phyloP scores from a whole-genome alignment of 495 filamentous ascomycete genomes.

The Lophium mytilinum region DNA sequence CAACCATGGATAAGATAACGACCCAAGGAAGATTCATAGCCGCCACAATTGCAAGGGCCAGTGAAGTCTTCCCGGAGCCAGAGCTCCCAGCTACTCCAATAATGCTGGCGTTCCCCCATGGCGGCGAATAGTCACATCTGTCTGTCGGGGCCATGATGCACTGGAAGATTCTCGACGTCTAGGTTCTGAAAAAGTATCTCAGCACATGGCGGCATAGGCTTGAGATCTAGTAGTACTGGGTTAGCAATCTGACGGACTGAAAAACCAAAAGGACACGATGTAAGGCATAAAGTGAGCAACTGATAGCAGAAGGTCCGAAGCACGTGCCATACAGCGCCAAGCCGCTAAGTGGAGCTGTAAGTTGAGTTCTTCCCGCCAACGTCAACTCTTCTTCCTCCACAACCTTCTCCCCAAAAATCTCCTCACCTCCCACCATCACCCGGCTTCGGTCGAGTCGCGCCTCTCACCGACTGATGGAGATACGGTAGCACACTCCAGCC shows the following conservation, averaged over 20 bases:
- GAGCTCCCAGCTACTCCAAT: slow-evolving; percentile 95
- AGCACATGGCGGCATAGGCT: too few species aligned
- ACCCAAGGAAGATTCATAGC: slow-evolving; percentile 94
- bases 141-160: slow-evolving; percentile 15
- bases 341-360: neutral
- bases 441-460: slow-evolving; percentile 13
- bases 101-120: slow-evolving; percentile 89
- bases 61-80: slow-evolving; percentile 93
- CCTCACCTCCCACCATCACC: neutral
- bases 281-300: neutral
- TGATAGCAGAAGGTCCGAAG: too few species aligned
- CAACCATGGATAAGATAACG: slow-evolving; percentile 90
- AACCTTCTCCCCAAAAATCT: slow-evolving; percentile 4
- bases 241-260: too few species aligned
- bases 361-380: neutral
- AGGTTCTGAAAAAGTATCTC: too few species aligned
- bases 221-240: too few species aligned
- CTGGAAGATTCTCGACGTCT: neutral
- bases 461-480: slow-evolving; percentile 13
- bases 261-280: too few species aligned
- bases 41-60: slow-evolving; percentile 83
- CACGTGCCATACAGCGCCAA: neutral
- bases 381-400: neutral
- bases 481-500: neutral
- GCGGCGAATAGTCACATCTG: slow-evolving; percentile 72